Base-by-base conservation (phyloP, 805 yeast species). In the Suhomyces sp. region DNA sequence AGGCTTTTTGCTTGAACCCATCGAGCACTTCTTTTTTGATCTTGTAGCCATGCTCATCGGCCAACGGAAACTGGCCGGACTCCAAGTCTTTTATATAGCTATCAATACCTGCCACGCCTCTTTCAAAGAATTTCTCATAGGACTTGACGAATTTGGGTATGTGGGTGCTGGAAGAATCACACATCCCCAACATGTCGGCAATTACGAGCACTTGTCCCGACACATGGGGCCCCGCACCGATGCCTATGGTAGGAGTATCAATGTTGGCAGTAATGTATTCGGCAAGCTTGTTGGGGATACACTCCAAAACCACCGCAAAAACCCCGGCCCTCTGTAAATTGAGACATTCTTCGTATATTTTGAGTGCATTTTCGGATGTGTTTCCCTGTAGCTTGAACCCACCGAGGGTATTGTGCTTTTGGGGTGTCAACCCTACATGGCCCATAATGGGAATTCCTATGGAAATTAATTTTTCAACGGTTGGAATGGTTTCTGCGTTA, bases 351-450 rank as follows among this genome's bases (percentile, higher is more conserved):
- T 83, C 72, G 44, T 78, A 76, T 2, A 93, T 72, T 13, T 76
- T 68, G 4, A 75, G 46, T 0, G 96, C 96, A 31, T 77, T 76
- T 3, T 65, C 64, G 0, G 73, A 69, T 0, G 82, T 73, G 53
- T 73, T 80, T 0, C 96, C 97, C 66, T 93, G 99, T 1, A 89
- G 86, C 67, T 84, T 87, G 69, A 86, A 93, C 0, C 99, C 99
- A 19, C 97, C 92, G 12, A 87, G 64, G 0, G 89, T 65, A 56
- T 89, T 82, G 55, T 84, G 84, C 43, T 89, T 79, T 66, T 94
- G 98, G 2, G 99, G 99, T 3, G 96, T 89, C 29, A 93, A 73
- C 0, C 99, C 99, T 27, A 89, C 82, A 67, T 93, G 99, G 1
- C 96, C 97, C 71, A 89, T 78, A 2, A 91, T 91, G 0, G 97